phyloP scores from a whole-genome alignment of 192 early-diverging fungal species.

The Coemansia sp. region DNA sequence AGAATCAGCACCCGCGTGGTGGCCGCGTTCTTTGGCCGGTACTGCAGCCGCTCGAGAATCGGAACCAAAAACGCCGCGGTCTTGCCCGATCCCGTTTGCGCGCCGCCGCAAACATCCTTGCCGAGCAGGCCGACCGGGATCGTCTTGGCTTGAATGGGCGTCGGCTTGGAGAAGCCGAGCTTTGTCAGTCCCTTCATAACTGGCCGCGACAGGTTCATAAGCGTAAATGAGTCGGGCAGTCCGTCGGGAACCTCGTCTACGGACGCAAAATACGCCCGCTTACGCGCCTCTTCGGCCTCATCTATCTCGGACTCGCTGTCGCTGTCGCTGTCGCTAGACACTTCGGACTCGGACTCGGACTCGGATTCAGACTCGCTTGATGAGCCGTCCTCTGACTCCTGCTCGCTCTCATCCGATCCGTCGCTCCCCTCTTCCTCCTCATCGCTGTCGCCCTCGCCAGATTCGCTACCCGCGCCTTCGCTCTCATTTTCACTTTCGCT shows the following conservation, averaged over 20 bases:
- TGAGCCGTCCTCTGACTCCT: slow-evolving; percentile 13
- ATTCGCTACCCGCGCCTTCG: slow-evolving; percentile 1
- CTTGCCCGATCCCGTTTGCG: slow-evolving; percentile 98
- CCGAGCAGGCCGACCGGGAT: slow-evolving; percentile 95
- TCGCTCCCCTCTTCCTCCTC: too few relatives aligned
- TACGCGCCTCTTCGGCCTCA: slow-evolving; percentile 47
- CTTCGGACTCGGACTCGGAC: background rate
- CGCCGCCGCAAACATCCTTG: slow-evolving; percentile 97
- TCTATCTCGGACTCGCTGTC: slow-evolving; percentile 54
- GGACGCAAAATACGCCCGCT: slow-evolving; percentile 52
- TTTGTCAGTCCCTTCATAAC: slow-evolving; percentile 88
- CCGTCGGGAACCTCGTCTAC: slow-evolving; percentile 46
- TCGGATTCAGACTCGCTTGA: slow-evolving; percentile 1
- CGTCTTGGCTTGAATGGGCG: slow-evolving; percentile 86
- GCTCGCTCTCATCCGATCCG: slow-evolving; percentile 1
- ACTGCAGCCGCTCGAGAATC: slow-evolving; percentile 90
- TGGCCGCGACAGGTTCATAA: slow-evolving; percentile 92
- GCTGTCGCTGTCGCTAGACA: background rate
- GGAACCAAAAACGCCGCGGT: slow-evolving; percentile 97
- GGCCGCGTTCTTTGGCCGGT: slow-evolving; percentile 75
- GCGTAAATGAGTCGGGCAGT: slow-evolving; percentile 78
- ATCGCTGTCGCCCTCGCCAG: background rate
- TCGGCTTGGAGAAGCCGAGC: slow-evolving; percentile 90
- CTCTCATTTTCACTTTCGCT: slow-evolving; percentile 6
- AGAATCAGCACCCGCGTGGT: slow-evolving; percentile 87